Conservation (phyloP, 2,329 filamentous ascomycete genomes). For the Diaporthe vaccinii region DNA sequence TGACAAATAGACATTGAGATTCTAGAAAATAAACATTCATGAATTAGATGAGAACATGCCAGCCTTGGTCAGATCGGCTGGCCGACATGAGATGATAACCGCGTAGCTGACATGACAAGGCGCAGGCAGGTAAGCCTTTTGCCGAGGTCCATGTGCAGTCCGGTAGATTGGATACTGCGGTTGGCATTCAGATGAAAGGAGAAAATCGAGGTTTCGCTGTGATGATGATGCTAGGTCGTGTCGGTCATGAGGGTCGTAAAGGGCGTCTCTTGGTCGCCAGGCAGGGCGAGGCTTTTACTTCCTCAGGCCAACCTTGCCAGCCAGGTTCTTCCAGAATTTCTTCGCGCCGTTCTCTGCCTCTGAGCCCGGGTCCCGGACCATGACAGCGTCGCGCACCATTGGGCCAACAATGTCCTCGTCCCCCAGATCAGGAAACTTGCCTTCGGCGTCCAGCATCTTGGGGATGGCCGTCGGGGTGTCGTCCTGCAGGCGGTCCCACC, state of each 20-base stretch:
- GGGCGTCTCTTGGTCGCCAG: neutral
- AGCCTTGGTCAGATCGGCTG: neutral
- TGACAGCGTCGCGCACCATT: conserved; percentile 77
- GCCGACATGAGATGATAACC: neutral
- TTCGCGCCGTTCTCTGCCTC: conserved; percentile 58
- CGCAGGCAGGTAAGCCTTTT: neutral
- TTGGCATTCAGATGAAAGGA: neutral
- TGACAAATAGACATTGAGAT: conserved; percentile 26
- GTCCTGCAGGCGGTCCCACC: conserved; percentile 59
- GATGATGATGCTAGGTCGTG: conserved; percentile 38
- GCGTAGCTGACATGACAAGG: neutral
- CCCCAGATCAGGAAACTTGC: conserved; percentile 89
- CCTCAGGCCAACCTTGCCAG: conserved; percentile 58
- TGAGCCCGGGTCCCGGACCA: conserved; percentile 59
- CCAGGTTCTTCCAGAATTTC: conserved; percentile 62
- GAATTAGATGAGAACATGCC: conserved; percentile 24
- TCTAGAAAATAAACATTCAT: conserved; percentile 37
- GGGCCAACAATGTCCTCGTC: conserved; percentile 95
- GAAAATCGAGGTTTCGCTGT: conserved; percentile 6
- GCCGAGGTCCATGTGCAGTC: neutral
- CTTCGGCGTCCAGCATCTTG: conserved; percentile 76
- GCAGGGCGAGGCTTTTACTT: conserved; percentile 44
- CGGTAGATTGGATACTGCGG: conserved; percentile 2
- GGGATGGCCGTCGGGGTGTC: conserved; percentile 75
- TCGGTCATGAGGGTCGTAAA: conserved; percentile 37